Conservation (phyloP, 2,329 filamentous ascomycete species). For the Cordyceps tenuipes region DNA sequence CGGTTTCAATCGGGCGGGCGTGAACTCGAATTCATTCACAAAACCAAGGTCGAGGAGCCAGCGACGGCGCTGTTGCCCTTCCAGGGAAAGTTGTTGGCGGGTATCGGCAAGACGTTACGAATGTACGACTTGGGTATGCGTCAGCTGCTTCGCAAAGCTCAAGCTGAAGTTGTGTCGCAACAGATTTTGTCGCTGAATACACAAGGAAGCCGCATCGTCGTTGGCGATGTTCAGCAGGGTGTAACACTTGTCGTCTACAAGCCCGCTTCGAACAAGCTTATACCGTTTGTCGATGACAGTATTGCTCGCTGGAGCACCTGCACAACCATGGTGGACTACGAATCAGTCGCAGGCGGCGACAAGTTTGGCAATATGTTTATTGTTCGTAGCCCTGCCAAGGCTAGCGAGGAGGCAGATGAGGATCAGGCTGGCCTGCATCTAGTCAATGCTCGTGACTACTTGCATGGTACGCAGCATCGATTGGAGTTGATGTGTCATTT, state of each 20-base stretch:
- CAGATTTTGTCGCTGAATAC: slow-evolving; percentile 85
- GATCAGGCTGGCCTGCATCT: slow-evolving; percentile 85
- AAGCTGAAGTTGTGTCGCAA: slow-evolving; percentile 68
- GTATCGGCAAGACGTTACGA: slow-evolving; percentile 71
- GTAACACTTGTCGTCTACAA: slow-evolving; percentile 93
- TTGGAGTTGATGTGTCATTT: slow-evolving; percentile 80
- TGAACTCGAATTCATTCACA: slow-evolving; percentile 89
- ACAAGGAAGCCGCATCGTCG: slow-evolving; percentile 83
- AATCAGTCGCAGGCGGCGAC: slow-evolving; percentile 88
- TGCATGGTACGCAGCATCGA: slow-evolving; percentile 81
- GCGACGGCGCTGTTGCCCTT: slow-evolving; percentile 87
- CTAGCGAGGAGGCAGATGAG: slow-evolving; percentile 84
- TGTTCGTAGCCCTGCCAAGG: slow-evolving; percentile 76
- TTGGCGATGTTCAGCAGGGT: slow-evolving; percentile 87
- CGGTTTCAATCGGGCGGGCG: slow-evolving; percentile 80
- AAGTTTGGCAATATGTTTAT: slow-evolving; percentile 98
- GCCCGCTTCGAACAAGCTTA: slow-evolving; percentile 78
- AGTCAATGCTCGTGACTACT: slow-evolving; percentile 80
- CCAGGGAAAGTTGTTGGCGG: slow-evolving; percentile 82
- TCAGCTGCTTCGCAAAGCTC: slow-evolving; percentile 85
- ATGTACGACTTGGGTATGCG: slow-evolving; percentile 92
- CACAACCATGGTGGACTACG: slow-evolving; percentile 93
- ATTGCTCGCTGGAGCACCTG: slow-evolving; percentile 86
- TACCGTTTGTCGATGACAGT: slow-evolving; percentile 87
- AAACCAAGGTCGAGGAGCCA: slow-evolving; percentile 84